Evolutionary conservation across 208 protist species (phyloP).

Genomic region (Leishmania braziliensis): DNA sequence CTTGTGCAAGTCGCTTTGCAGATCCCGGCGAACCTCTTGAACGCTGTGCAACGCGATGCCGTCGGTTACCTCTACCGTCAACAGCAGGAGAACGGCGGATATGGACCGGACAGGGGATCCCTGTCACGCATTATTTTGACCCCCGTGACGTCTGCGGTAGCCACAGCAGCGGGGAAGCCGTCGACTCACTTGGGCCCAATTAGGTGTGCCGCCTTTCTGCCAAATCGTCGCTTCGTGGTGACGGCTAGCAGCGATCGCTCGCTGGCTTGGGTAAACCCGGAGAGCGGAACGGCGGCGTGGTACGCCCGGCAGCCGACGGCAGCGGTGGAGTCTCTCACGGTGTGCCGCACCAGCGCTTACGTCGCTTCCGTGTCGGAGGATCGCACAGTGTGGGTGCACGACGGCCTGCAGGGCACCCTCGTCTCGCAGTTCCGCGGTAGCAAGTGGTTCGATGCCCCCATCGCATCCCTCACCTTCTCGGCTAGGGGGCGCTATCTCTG

Average conservation of each 20-base stretch:
- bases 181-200: conserved; percentile 53
- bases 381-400: conserved; percentile 71
- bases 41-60: conserved; percentile 34
- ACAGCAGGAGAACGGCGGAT: conserved; percentile 7
- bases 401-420: conserved; percentile 60
- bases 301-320: conserved; percentile 45
- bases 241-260: conserved; percentile 65
- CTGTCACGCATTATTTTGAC: conserved; percentile 18
- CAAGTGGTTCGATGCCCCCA: conserved; percentile 57
- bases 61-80: conserved; percentile 30
- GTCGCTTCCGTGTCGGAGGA: conserved; percentile 64
- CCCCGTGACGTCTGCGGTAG: neutral
- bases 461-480: conserved; percentile 61
- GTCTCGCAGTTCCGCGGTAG: conserved; percentile 54
- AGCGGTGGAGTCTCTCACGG: conserved; percentile 22
- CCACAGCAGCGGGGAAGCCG: neutral
- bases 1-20: conserved; percentile 62
- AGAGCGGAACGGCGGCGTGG: conserved; percentile 34
- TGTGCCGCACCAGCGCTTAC: conserved; percentile 67
- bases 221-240: conserved; percentile 50
- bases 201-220: conserved; percentile 38
- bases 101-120: neutral
- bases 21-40: conserved; percentile 19
- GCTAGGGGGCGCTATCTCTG: conserved; percentile 73
- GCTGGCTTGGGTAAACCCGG: conserved; percentile 48